Base-by-base conservation (phyloP, 139 green algal genomes). In the Astrephomene gubernaculifera region DNA sequence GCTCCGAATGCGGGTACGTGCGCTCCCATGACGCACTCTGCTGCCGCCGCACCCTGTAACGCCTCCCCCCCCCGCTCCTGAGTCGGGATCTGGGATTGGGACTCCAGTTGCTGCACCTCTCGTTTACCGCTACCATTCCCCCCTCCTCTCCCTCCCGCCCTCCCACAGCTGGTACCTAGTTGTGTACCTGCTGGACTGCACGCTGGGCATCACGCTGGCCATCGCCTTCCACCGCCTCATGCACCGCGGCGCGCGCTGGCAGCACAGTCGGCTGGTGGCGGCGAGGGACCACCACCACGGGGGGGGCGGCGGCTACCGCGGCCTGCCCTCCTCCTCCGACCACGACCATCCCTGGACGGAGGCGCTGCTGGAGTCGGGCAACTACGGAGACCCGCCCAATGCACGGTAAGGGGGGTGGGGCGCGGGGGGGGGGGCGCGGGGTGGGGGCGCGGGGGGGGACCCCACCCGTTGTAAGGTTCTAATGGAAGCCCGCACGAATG, bases 131-230 rank as follows among this genome's bases (percentile, higher is more conserved):
- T n/a, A 21, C 43, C 22, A 41, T 12, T 81, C 38, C 29, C 31
- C 29, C 36, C 38, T 33, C 19, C 65, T 52, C 45, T 22, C 29
- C 25, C 45, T n/a, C 22, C 49, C 12, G 10, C 64, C 31, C 45
- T 43, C n/a, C 65, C 35, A 22, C 70, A 78, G 70, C n/a, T 81
- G 72, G 72, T 81, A 81, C 31, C 72, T 81, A 31, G 49, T 67
- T 0, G 85, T 89, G 4, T 89, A 86, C 78, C 69, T 89, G 19
- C 52, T 83, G n/a, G 78, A 86, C 68, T 86, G 85, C 78, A 86
- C 78, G 27, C 78, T 89, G 45, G 85, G 85, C 53, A 74, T 89
- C 68, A 83, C 85, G 2, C 36, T 89, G 78, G 85, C 85, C 52
- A 89, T 89, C 78, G 25, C 45, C 17, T 86, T 89, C 43, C 85